phyloP scores from a whole-genome alignment of 148 eudicot species.

The Rhododendron williamsianum region DNA sequence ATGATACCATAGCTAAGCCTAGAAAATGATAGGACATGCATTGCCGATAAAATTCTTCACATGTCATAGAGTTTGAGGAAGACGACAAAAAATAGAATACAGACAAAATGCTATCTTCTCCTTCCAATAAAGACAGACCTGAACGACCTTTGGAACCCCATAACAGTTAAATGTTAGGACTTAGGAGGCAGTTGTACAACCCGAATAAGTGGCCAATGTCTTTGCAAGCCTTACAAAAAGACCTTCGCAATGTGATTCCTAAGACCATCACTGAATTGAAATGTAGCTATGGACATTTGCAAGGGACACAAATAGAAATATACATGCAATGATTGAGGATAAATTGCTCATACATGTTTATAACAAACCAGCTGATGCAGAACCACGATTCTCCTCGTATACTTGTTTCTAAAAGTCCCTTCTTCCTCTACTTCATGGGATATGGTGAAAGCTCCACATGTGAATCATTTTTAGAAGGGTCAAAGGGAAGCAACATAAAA shows the following conservation, averaged over 20 bases:
- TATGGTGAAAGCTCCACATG: neutral
- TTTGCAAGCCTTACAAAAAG: neutral
- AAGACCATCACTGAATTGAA: neutral
- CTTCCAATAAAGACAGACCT: neutral
- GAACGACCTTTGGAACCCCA: neutral
- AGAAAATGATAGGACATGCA: neutral
- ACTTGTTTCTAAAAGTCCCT: neutral
- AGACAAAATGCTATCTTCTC: neutral
- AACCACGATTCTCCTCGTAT: neutral
- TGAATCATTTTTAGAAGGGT: neutral
- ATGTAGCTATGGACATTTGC: neutral
- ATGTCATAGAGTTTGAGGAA: neutral
- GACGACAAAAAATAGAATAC: neutral
- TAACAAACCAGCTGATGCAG: neutral
- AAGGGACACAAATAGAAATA: neutral
- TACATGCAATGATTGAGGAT: neutral
- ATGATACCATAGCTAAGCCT: neutral
- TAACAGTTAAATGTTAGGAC: neutral
- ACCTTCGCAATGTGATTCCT: neutral
- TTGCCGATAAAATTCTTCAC: neutral
- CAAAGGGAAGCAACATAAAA: neutral
- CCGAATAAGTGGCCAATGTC: neutral
- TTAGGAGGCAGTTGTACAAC: neutral
- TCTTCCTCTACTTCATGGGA: neutral
- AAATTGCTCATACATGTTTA: neutral